These are phyloP conservation scores for Blastocystis hominis DNA, from an alignment of 352 stramenopile genomes.

Conservation along the genomic window DNA sequence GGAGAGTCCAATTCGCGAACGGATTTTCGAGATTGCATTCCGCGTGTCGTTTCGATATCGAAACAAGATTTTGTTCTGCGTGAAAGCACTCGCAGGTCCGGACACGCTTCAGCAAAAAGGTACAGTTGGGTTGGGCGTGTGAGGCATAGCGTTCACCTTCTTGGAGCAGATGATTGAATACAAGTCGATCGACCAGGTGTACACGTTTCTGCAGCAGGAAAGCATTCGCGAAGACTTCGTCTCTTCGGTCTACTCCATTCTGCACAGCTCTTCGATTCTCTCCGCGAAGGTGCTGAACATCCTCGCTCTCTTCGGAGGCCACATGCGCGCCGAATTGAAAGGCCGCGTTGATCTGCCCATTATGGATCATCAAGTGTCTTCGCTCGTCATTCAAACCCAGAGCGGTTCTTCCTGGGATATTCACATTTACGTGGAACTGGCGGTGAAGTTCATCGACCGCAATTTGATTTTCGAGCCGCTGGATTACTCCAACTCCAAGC, in stretches of 20 bases:
- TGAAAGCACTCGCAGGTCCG: neutral
- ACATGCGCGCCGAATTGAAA: constrained; percentile 2
- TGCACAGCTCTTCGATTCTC: constrained; percentile 21
- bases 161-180: neutral
- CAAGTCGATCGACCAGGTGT: neutral
- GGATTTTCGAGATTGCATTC: constrained; percentile 37
- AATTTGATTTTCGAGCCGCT: constrained; percentile 25
- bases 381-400: neutral
- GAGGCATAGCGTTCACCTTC: neutral
- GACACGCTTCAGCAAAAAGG: constrained; percentile 35
- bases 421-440: neutral
- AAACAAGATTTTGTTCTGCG: constrained; percentile 3
- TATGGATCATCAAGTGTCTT: neutral
- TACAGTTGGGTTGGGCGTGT: neutral
- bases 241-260: constrained; percentile 27
- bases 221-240: constrained; percentile 1
- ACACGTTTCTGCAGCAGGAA: neutral
- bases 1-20: neutral
- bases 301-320: neutral
- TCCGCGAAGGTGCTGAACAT: neutral
- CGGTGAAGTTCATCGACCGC: neutral
- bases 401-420: neutral
- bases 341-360: neutral
- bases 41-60: neutral
- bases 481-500: neutral